Base-by-base conservation (phyloP, 305 asterid genomes). In the Fraxinus floribunda region DNA sequence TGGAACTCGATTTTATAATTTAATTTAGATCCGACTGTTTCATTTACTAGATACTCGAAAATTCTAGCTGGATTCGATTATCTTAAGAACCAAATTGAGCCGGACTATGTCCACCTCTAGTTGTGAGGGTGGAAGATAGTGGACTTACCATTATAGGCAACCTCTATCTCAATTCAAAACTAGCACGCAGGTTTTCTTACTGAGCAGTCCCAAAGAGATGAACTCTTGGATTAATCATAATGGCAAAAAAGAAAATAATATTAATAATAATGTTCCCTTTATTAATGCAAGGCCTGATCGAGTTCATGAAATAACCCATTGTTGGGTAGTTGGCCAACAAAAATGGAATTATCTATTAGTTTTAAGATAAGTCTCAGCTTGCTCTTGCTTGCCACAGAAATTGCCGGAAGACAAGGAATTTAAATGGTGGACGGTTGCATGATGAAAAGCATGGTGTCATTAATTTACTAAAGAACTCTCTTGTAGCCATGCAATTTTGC, bases 401-500 rank as follows among this genome's bases (percentile, higher is more conserved):
- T 88, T 87, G 86, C 79, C 92, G 94, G 88, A 89, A 71, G 86
- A 85, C 75, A 44, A 88, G 71, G 77, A 85, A 76, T 76, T 75
- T 32, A 82, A 82, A 83, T 75, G 77, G 76, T 72, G 80, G 29
- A 86, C 73, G 77, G 60, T 62, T 7, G 74, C 87, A 84, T 62
- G 89, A 82, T 85, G 85, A 86, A 88, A 93, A 89, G 97, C 94
- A 88, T 93, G 96, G 82, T 78, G 36, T 55, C 81, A 89, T 34
- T 86, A 77, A 38, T 80, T 84, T 78, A 79, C 80, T 81, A 30
- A 57, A 77, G 57, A 13, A 29, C 57, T 15, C 73, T 80, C n/a
- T 36, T 35, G 38, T 79, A 86, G 81, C 80, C 90, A 88, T 85
- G 89, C 88, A 82, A 85, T 85, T 62, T 83, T 79, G 90, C 93